phyloP scores from a whole-genome alignment of 108 stramenopile species.

The Skeletonema marinoi region DNA sequence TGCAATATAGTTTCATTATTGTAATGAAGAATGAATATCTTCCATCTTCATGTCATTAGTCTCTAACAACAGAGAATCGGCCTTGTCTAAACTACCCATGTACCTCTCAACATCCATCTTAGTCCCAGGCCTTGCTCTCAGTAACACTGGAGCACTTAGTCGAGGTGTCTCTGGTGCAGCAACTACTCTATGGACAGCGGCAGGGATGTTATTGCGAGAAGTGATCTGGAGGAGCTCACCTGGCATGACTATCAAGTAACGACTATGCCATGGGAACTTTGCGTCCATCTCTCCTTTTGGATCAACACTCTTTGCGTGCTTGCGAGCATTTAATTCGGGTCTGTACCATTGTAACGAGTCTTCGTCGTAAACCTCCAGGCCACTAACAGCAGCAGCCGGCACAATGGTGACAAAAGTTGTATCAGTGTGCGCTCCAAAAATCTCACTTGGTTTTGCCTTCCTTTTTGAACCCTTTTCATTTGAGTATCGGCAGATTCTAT shows the following conservation, averaged over 20 bases:
- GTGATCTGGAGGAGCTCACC: conserved; percentile 79
- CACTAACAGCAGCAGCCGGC: conserved; percentile 77
- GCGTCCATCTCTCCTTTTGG: conserved; percentile 31
- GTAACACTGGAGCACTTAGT: conserved; percentile 67
- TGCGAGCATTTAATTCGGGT: conserved; percentile 71
- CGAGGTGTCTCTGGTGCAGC: conserved; percentile 45
- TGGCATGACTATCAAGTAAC: conserved; percentile 80
- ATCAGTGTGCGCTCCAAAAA: conserved; percentile 85
- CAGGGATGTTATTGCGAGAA: conserved; percentile 76
- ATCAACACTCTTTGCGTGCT: conserved; percentile 33
- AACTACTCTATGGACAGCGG: conserved; percentile 82
- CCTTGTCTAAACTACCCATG: conserved; percentile 59
- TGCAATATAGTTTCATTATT: conserved; percentile 2
- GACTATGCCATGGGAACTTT: conserved; percentile 70
- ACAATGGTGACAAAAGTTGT: conserved; percentile 75
- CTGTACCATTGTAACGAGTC: conserved; percentile 80
- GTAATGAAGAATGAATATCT: conserved; percentile 68
- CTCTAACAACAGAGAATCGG: conserved; percentile 54
- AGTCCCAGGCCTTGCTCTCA: conserved; percentile 71
- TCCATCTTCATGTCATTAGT: conserved; percentile 76
- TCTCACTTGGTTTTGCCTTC: conserved; percentile 38
- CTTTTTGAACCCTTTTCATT: conserved; percentile 40
- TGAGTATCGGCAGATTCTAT: conserved; percentile 73
- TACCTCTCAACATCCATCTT: conserved; percentile 61
- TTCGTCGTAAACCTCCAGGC: conserved; percentile 83